These are phyloP conservation scores for Metschnikowia lunata DNA, from an alignment of 805 yeast species.

Conservation along the genomic window DNA sequence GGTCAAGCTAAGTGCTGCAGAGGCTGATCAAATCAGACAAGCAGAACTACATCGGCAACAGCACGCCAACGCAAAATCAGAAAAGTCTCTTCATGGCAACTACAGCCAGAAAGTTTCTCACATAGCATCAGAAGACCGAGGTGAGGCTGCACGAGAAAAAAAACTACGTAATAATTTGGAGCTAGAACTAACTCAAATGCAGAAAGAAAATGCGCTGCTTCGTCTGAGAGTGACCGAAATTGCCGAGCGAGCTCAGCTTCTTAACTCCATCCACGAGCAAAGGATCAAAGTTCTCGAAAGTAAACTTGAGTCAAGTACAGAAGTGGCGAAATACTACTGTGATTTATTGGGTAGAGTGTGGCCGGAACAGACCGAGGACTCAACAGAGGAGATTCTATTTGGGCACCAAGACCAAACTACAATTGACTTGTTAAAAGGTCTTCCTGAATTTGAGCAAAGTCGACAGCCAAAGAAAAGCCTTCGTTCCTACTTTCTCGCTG, in stretches of 20 bases:
- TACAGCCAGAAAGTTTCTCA: no score
- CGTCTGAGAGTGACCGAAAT: conserved; percentile 5
- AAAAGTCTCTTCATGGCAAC: no score
- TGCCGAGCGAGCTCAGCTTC: conserved; percentile 6
- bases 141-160: no score
- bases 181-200: conserved; percentile 1
- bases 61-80: no score
- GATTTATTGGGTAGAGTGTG: not conserved
- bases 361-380: conserved; percentile 2
- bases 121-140: no score
- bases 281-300: conserved; percentile 5
- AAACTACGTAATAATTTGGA: not conserved
- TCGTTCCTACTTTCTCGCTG: conserved; percentile 14
- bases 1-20: not conserved
- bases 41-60: conserved; percentile 1
- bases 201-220: conserved; percentile 5
- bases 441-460: conserved; percentile 1
- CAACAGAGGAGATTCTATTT: conserved; percentile 10
- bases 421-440: conserved; percentile 7
- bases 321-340: conserved; percentile 7
- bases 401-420: conserved; percentile 7
- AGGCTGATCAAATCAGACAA: not conserved
- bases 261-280: conserved; percentile 7
- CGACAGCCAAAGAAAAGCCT: not conserved
- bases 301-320: conserved; percentile 9